Base-by-base conservation (phyloP, 2,329 filamentous ascomycete genomes). In the Orbilia brochopaga region DNA sequence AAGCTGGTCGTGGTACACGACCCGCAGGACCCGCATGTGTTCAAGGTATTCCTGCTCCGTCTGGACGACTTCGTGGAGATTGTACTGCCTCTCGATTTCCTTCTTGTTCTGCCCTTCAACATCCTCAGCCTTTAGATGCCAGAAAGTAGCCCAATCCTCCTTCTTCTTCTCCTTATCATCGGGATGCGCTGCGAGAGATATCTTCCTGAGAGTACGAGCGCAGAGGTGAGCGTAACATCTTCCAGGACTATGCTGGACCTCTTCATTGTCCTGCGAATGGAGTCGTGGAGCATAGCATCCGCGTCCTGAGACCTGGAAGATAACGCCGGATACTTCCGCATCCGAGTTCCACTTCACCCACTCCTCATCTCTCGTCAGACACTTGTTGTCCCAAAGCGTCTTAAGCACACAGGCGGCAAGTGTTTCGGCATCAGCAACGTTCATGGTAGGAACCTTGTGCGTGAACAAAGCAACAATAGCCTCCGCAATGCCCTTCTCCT, bases 401-500 rank as follows among this genome's bases (percentile, higher is more conserved):
- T 87, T 83, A 1, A 96, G 87, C 0, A 96, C 90, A 44, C 86
- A 87, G 67, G 86, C 85, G 73, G 90, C 91, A 57, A 99, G 83
- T 0, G 88, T 89, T 79, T 99, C 94, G 0, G 94, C 94, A 82
- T 99, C 95, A 4, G 93, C 92, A 46, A 94, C 93, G 76, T 99
- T 97, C 91, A 99, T 97, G 0, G 92, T 99, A 0, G 94, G 92
- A 0, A 99, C 92, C 79, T 97, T 97, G 80, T 90, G 86, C 1
- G 91, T 96, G 79, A 99, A 97, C 5, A 99, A 83, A 30, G 88
- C 90, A 46, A 96, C 88, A 46, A 99, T 83, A 1, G 91, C 92
- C 75, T 97, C 92, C 67, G 91, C 88, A 57, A 99, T 87, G 1
- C 90, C 88, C 77, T 91, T 90, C 77, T 90, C 86, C 78, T 90